A percentile compares a stretch with the other conserved stretches of the same genome.
Evolutionary conservation across 805 yeast genomes (phyloP).

Genomic region (Grigorovia transvaalensis): DNA sequence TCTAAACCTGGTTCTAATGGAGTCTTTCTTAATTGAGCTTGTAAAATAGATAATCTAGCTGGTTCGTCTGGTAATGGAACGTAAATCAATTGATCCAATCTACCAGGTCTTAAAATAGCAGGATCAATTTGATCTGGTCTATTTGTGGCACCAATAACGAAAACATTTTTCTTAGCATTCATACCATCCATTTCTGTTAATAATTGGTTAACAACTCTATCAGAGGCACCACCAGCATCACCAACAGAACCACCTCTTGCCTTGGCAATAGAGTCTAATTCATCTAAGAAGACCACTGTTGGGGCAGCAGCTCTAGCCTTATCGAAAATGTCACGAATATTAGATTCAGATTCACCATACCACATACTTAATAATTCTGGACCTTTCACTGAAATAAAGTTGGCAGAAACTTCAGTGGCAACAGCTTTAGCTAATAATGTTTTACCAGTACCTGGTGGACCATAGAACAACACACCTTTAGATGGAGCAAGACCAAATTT

Average conservation of each 20-base stretch:
- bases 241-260: conserved; percentile 95
- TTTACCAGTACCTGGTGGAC: conserved; percentile 99
- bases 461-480: conserved; percentile 96
- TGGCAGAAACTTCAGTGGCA: conserved; percentile 97
- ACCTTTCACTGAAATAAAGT: conserved; percentile 73
- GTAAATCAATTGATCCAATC: conserved; percentile 95
- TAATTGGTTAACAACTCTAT: conserved; percentile 94
- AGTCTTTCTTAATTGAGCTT: conserved; percentile 95
- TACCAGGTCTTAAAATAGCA: conserved; percentile 96
- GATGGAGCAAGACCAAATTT: conserved; percentile 97
- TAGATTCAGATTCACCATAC: conserved; percentile 97
- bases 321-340: conserved; percentile 94
- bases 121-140: conserved; percentile 99
- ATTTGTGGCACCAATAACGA: conserved; percentile 98
- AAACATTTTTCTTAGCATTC: conserved; percentile 98
- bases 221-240: conserved; percentile 98
- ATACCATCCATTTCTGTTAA: conserved; percentile 99
- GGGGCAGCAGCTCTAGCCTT: conserved; percentile 99
- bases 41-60: conserved; percentile 85
- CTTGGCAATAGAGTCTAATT: conserved; percentile 93
- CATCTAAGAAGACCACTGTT: conserved; percentile 96
- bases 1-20: conserved; percentile 97
- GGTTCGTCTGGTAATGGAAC: conserved; percentile 96
- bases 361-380: conserved; percentile 76
- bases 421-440: conserved; percentile 97